Conservation (phyloP, 768 basidiomycete species). For the Trametes cinnabarina region DNA sequence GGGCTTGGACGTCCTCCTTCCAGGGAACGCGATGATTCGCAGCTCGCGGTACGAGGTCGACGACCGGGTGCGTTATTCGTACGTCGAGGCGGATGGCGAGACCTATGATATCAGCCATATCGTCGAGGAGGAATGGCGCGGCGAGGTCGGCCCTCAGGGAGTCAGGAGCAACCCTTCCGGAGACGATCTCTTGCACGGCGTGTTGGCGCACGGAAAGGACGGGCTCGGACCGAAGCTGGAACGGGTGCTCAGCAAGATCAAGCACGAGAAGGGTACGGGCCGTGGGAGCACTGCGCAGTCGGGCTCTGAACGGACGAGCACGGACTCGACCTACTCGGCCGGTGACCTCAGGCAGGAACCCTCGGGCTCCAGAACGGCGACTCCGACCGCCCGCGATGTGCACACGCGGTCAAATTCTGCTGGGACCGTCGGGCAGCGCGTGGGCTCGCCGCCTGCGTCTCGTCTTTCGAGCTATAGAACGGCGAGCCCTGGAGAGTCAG, state of each 20-base stretch:
- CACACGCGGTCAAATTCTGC: conserved; percentile 20
- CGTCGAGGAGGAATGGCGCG: conserved; percentile 85
- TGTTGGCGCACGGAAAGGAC: conserved; percentile 56
- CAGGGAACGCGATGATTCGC: conserved; percentile 81
- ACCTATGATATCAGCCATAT: conserved; percentile 93
- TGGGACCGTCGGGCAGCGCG: conserved; percentile 18
- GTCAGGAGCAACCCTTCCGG: conserved; percentile 30
- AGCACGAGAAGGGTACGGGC: conserved; percentile 51
- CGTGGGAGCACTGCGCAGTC: conserved; percentile 25
- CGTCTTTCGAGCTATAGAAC: conserved; percentile 30
- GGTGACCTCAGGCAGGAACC: conserved; percentile 11
- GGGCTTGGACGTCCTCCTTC: conserved; percentile 85
- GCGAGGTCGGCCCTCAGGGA: conserved; percentile 27
- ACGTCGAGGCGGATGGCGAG: conserved; percentile 86
- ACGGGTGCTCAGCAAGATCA: conserved; percentile 73
- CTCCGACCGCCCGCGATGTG: conserved; percentile 20
- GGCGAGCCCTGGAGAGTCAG: conserved; percentile 27
- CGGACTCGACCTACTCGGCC: conserved; percentile 58
- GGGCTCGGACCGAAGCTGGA: conserved; percentile 68
- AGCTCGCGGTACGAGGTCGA: conserved; percentile 72
- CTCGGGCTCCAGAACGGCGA: conserved; percentile 37
- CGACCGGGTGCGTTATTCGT: conserved; percentile 88
- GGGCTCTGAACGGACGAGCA: conserved; percentile 25
- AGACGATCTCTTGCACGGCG: conserved; percentile 68
- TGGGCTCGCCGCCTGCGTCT: conserved; percentile 27